Evolutionary conservation across 2,329 filamentous ascomycete genomes (phyloP), one percentile per base, ranked within the genome.

Genomic region (Endoconidiophora laricicola): DNA sequence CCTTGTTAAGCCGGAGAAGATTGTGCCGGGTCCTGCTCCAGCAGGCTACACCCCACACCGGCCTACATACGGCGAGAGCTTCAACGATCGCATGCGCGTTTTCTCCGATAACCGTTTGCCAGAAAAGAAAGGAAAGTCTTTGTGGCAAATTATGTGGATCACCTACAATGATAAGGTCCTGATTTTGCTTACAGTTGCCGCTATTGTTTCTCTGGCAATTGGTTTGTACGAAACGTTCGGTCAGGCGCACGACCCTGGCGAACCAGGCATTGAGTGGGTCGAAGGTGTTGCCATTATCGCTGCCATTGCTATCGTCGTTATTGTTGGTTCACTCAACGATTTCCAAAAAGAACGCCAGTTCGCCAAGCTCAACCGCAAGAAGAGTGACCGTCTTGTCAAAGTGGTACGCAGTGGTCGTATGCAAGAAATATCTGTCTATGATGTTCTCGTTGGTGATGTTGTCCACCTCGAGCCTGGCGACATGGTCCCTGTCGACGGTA

Each of bases 121-220:
- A 0, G 79, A 76, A 58, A 81, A 81, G 62, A 85, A 86, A 65
- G 74, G 80, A 42, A 87, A 86, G 66, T 81, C 69, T 55, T 71
- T 87, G 39, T 67, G 84, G 42, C 69, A 83, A 59, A 68, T 88
- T 40, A 82, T 85, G 64, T 87, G 83, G 83, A 83, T 87, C 58
- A 85, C 83, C 0, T 86, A 86, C 62, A 85, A 87, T 64, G 83
- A 88, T 69, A 88, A 87, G 61, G 80, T 88, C 3, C 67, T 87
- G 43, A 82, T 86, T 52, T 67, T 86, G 4, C 68, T 86, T 49
- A 83, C 80, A 0, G 68, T 74, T 45, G 83, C 83, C 41, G 83
- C 83, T 3, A 69, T 78, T 37, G 76, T 88, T 46, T 86, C 83
- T 42, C 70, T 88, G 41, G 81, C 78, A 4, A 72, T 88, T 40